A percentile compares a stretch with the other conserved stretches of the same genome.
Conservation (phyloP, 495 filamentous ascomycete genomes). For the Aspergillus ellipticus region DNA sequence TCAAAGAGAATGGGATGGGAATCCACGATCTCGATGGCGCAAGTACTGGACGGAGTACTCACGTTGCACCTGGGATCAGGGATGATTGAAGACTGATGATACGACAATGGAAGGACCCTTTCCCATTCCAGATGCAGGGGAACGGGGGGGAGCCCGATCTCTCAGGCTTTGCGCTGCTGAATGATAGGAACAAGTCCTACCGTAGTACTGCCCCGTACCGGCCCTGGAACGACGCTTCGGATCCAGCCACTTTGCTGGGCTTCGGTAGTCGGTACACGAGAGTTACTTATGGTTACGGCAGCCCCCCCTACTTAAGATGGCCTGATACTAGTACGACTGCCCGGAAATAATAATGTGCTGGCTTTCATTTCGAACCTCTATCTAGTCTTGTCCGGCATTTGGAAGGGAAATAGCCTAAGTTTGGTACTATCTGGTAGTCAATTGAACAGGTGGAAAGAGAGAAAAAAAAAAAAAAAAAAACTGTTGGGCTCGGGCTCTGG, state of each 20-base stretch:
- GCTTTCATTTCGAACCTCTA: background rate
- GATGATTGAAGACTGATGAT: background rate
- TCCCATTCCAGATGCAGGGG: background rate
- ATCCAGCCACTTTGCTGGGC: background rate
- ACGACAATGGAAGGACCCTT: background rate
- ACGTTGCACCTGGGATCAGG: background rate
- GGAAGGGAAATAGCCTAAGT: background rate
- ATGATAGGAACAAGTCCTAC: too few species aligned
- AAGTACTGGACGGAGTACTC: background rate
- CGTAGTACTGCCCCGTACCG: too few species aligned
- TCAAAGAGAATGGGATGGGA: background rate
- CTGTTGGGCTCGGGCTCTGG: background rate
- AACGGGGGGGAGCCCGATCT: background rate
- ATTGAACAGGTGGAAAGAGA: background rate
- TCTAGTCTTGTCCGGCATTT: background rate
- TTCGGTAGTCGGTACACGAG: background rate
- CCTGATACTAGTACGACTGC: background rate
- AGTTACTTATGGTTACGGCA: too few species aligned
- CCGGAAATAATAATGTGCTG: background rate
- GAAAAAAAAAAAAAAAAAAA: background rate
- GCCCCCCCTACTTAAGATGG: background rate
- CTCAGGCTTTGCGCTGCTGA: background rate
- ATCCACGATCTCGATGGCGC: background rate
- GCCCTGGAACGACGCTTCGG: too few species aligned
- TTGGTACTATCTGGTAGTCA: background rate